phyloP scores from a whole-genome alignment of 805 yeast species.

The Myxozyma mucilagina region DNA sequence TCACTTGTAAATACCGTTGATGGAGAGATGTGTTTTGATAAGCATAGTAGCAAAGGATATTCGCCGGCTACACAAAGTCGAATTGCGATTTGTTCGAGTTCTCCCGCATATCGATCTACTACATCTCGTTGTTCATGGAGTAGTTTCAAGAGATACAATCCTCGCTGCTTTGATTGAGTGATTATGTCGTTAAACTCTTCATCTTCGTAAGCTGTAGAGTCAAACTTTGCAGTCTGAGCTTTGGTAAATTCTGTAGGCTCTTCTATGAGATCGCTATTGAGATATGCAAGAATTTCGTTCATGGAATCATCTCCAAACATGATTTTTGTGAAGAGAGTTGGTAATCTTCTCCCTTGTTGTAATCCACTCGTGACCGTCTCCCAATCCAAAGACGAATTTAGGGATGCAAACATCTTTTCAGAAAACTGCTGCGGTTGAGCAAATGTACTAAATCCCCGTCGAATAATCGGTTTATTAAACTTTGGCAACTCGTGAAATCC shows the following conservation, averaged over 20 bases:
- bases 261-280: background rate
- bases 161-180: background rate
- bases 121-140: background rate
- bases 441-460: slow-evolving; percentile 8
- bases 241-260: background rate
- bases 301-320: background rate
- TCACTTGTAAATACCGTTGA: background rate
- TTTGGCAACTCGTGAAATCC: slow-evolving; percentile 4
- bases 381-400: background rate
- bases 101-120: background rate
- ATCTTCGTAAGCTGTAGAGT: background rate
- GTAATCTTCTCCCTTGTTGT: background rate
- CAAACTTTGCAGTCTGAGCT: background rate
- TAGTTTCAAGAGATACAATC: background rate
- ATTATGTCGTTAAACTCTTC: background rate
- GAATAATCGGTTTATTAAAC: background rate
- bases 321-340: background rate
- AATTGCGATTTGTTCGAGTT: background rate
- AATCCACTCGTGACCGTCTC: background rate
- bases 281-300: background rate
- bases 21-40: background rate
- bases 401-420: background rate
- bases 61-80: slow-evolving; percentile 8
- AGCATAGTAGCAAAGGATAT: background rate
- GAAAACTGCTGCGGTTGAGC: background rate